These are phyloP conservation scores for Cryphonectria radicalis DNA, from an alignment of 2,329 filamentous ascomycete genomes.

Conservation along the genomic window DNA sequence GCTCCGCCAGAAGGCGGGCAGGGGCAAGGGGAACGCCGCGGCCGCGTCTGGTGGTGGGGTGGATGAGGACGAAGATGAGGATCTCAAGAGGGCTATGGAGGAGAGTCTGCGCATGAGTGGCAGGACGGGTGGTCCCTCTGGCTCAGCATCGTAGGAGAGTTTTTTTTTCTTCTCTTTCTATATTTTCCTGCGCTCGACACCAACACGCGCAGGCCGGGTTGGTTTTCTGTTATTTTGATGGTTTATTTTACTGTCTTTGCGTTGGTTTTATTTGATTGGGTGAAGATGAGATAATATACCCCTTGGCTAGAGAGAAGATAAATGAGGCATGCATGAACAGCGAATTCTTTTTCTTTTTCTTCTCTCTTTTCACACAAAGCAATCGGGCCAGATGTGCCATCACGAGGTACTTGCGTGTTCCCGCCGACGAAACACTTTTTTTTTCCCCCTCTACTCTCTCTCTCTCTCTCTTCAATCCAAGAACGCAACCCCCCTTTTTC, in stretches of 20 bases:
- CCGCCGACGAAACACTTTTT: not conserved
- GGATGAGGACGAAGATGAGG: constrained; percentile 54
- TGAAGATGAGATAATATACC: constrained; percentile 27
- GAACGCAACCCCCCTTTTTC: not conserved
- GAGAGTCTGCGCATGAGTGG: constrained; percentile 54
- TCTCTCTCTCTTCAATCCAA: not conserved
- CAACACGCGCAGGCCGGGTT: not conserved
- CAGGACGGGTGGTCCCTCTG: constrained; percentile 33
- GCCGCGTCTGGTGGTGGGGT: constrained; percentile 35
- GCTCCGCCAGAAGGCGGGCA: constrained; percentile 37
- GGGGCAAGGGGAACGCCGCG: constrained; percentile 38
- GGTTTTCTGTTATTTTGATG: not conserved
- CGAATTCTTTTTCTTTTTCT: not conserved
- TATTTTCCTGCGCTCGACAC: not conserved
- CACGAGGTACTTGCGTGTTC: not conserved
- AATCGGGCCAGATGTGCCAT: not conserved
- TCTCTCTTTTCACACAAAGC: not conserved
- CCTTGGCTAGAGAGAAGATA: constrained; percentile 9
- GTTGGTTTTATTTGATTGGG: constrained; percentile 16
- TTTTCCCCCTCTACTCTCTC: not conserved
- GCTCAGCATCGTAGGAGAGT: constrained; percentile 24
- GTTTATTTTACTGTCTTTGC: not conserved
- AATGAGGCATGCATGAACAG: constrained; percentile 6
- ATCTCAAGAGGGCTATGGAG: constrained; percentile 58
- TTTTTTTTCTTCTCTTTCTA: not conserved